phyloP scores from a whole-genome alignment of 208 protist genomes.

The Entamoeba invadens region DNA sequence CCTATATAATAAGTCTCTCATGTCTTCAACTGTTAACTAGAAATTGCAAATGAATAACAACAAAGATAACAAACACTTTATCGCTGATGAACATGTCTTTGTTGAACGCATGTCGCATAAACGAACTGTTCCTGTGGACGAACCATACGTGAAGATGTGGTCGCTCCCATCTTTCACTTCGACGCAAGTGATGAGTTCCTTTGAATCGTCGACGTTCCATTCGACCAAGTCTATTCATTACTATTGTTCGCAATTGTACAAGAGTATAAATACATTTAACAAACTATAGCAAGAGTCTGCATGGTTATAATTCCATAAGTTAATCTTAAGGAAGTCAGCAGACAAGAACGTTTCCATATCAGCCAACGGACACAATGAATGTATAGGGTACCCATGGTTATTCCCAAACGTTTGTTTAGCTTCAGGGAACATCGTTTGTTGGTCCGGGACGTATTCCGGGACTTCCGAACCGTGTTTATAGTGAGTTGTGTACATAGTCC shows the following conservation, averaged over 20 bases:
- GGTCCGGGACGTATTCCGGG: not conserved
- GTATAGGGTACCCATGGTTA: constrained; percentile 70
- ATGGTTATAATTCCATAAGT: constrained; percentile 62
- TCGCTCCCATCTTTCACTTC: constrained; percentile 55
- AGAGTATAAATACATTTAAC: no score
- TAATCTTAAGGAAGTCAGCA: constrained; percentile 68
- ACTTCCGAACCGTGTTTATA: not conserved
- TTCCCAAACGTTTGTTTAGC: constrained; percentile 55
- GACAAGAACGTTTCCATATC: constrained; percentile 57
- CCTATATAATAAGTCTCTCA: not conserved
- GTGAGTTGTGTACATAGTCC: constrained; percentile 34
- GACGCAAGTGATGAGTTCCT: constrained; percentile 64
- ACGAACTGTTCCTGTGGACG: constrained; percentile 32
- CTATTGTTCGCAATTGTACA: not conserved
- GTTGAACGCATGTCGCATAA: constrained; percentile 32
- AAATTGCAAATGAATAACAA: not conserved
- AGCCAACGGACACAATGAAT: constrained; percentile 58
- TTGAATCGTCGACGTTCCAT: constrained; percentile 70
- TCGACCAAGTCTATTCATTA: no score
- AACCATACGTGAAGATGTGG: constrained; percentile 58
- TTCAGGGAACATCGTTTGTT: constrained; percentile 16
- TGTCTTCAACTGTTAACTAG: not conserved
- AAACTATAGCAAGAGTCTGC: constrained; percentile 45
- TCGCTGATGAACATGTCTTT: constrained; percentile 47
- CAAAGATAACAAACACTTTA: constrained; percentile 30